Evolutionary conservation across 768 basidiomycete species (phyloP).

Genomic region (Peribolospora kevripleyi): DNA sequence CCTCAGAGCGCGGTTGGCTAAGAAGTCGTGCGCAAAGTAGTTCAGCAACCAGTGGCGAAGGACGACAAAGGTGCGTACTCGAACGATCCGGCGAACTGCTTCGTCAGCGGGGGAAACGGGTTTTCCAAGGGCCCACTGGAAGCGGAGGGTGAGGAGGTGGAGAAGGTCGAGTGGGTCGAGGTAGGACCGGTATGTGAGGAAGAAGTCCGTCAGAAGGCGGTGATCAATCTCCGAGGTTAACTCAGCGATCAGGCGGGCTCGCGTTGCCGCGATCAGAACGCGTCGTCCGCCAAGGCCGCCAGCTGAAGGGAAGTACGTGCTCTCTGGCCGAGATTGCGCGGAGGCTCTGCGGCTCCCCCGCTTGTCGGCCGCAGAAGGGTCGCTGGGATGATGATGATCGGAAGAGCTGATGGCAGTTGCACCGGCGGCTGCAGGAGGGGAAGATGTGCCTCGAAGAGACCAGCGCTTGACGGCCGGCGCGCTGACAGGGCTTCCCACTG

Average conservation of each 20-base stretch:
- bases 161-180: slow-evolving; percentile 54
- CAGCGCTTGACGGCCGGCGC: neutral
- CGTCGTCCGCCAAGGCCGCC: slow-evolving; percentile 12
- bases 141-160: slow-evolving; percentile 57
- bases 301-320: slow-evolving; percentile 3
- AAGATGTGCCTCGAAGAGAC: neutral
- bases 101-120: slow-evolving; percentile 33
- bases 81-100: slow-evolving; percentile 45
- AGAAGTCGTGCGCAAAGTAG: slow-evolving; percentile 70
- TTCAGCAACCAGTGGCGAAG: slow-evolving; percentile 75
- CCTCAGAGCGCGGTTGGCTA: slow-evolving; percentile 54
- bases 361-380: slow-evolving; percentile 11
- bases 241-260: slow-evolving; percentile 82
- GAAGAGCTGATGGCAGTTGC: neutral
- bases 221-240: slow-evolving; percentile 65
- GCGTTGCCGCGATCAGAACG: slow-evolving; percentile 64
- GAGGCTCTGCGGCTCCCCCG: slow-evolving; percentile 9
- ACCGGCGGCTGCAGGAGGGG: neutral
- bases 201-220: slow-evolving; percentile 67
- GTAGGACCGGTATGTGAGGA: slow-evolving; percentile 76
- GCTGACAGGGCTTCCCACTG: neutral
- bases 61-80: slow-evolving; percentile 71
- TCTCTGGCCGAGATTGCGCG: slow-evolving; percentile 1
- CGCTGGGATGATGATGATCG: neutral
- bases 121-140: slow-evolving; percentile 55